Conservation (phyloP, 371 early-diverging fungal genomes). For the Actinomortierella ambigua region DNA sequence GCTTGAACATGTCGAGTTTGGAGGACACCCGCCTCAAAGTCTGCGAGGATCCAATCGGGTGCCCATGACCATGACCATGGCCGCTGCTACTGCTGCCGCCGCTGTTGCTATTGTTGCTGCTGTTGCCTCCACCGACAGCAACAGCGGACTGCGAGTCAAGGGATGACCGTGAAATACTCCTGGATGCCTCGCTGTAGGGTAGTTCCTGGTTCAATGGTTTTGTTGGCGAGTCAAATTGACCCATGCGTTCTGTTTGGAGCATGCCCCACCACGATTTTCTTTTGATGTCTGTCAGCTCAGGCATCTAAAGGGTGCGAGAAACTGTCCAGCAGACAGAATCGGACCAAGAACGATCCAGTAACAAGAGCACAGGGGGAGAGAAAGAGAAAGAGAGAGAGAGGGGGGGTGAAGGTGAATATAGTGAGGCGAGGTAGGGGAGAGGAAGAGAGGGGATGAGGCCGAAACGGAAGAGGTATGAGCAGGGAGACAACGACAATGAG, state of each 20-base stretch:
- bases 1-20: slow-evolving; percentile 36
- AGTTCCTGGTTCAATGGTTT: no score
- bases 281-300: slow-evolving; percentile 40
- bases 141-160: not conserved
- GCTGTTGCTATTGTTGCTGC: slow-evolving; percentile 7
- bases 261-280: slow-evolving; percentile 45
- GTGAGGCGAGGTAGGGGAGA: no score
- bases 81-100: slow-evolving; percentile 8
- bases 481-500: not conserved
- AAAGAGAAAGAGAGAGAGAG: not conserved
- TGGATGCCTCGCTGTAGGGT: not conserved
- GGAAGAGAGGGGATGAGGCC: no score
- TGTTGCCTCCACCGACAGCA: not conserved
- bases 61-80: slow-evolving; percentile 4
- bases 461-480: not conserved
- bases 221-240: no score
- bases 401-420: no score
- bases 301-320: slow-evolving; percentile 10
- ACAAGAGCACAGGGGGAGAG: slow-evolving; percentile 2
- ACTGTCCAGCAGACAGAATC: not conserved
- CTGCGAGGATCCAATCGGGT: slow-evolving; percentile 3
- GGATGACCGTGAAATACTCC: not conserved
- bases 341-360: not conserved
- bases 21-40: slow-evolving; percentile 25
- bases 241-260: slow-evolving; percentile 1